Evolutionary conservation across 441 rosid genomes (phyloP).

Genomic region (Eutrema salsugineum): DNA sequence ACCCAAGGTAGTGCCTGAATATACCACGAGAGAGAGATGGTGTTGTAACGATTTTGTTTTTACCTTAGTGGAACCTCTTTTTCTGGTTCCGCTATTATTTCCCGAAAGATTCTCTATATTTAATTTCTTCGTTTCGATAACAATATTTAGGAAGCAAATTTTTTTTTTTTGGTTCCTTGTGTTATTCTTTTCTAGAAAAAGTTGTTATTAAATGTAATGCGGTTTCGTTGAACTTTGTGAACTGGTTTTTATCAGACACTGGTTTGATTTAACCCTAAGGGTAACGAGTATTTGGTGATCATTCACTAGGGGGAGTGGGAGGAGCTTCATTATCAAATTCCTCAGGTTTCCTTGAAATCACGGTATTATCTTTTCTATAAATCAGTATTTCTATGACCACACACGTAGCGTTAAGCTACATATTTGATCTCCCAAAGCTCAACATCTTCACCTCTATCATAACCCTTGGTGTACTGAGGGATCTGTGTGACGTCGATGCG

Average conservation of each 20-base stretch:
- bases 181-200: neutral
- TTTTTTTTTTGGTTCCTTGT: neutral
- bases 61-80: neutral
- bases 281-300: no score
- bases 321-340: no score
- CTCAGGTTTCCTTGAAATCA: no score
- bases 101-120: neutral
- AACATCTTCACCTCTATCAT: constrained; percentile 69
- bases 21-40: neutral
- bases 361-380: no score
- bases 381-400: neutral
- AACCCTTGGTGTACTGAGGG: constrained; percentile 51
- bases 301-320: no score
- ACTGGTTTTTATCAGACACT: neutral
- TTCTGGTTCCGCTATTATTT: neutral
- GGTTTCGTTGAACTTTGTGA: neutral
- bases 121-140: neutral
- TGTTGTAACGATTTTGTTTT: constrained; percentile 23
- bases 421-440: constrained; percentile 81
- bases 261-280: no score
- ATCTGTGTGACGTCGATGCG: constrained; percentile 47
- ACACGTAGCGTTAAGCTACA: neutral
- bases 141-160: neutral
- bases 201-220: neutral
- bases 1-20: constrained; percentile 8